These are phyloP conservation scores for Sporothrix inflata DNA, from an alignment of 2,329 filamentous ascomycete species.

Conservation along the genomic window DNA sequence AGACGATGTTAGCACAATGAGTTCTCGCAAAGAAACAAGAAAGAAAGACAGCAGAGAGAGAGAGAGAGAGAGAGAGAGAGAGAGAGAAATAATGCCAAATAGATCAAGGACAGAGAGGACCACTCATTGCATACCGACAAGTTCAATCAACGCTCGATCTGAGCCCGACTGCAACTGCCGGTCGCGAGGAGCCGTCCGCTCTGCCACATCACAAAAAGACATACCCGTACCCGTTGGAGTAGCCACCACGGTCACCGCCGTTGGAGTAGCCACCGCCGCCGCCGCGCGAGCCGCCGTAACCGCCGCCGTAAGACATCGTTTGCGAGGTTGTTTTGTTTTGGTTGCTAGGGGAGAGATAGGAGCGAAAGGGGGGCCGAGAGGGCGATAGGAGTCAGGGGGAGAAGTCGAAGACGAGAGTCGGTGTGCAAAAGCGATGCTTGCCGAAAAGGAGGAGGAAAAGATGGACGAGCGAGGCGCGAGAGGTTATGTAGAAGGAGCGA, in stretches of 20 bases:
- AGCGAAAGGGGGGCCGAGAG: too few relatives aligned
- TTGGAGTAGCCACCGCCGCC: slow-evolving; percentile 17
- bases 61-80: background rate
- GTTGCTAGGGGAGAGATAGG: slow-evolving; percentile 13
- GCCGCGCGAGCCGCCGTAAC: slow-evolving; percentile 38
- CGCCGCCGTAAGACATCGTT: slow-evolving; percentile 52
- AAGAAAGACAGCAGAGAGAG: background rate
- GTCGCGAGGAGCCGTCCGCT: background rate
- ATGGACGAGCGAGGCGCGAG: slow-evolving; percentile 1
- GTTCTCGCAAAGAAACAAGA: background rate
- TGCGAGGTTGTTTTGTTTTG: slow-evolving; percentile 17
- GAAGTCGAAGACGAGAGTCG: background rate
- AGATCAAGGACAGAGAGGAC: background rate
- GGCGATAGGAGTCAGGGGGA: slow-evolving; percentile 2
- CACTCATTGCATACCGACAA: background rate
- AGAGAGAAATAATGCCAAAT: background rate
- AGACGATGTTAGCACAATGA: slow-evolving; percentile 1
- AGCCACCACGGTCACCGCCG: slow-evolving; percentile 50
- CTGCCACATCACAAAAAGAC: slow-evolving; percentile 7
- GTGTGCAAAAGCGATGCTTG: background rate
- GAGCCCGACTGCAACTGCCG: background rate
- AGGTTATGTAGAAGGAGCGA: slow-evolving; percentile 15
- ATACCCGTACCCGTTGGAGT: slow-evolving; percentile 46
- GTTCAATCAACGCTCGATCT: background rate
- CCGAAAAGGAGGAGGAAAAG: background rate